A percentile compares a stretch with the other conserved stretches of the same genome.
Conservation (phyloP, 2,329 filamentous ascomycete genomes). For the Trichophyton mentagrophytes region DNA sequence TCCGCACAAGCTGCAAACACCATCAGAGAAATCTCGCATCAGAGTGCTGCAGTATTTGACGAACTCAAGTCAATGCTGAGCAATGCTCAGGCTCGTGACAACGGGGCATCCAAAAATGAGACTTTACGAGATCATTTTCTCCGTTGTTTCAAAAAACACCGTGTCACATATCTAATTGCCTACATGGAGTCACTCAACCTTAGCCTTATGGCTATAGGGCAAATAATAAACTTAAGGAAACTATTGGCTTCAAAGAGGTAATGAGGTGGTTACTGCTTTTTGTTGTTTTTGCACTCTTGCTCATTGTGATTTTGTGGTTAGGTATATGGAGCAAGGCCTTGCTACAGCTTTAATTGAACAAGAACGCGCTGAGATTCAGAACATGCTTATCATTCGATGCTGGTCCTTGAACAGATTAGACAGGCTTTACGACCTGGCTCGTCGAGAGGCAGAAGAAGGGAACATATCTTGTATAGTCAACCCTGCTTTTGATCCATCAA, state of each 20-base stretch:
- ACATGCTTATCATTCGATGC: conserved; percentile 33
- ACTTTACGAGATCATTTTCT: conserved; percentile 27
- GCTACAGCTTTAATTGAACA: conserved; percentile 16
- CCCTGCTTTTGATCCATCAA: conserved; percentile 14
- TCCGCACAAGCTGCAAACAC: conserved; percentile 24
- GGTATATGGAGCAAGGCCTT: background rate
- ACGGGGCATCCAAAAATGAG: conserved; percentile 17
- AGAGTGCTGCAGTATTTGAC: conserved; percentile 28
- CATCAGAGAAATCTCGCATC: conserved; percentile 28
- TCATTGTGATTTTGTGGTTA: background rate
- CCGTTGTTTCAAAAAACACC: conserved; percentile 31
- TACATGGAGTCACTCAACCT: conserved; percentile 32
- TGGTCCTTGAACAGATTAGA: conserved; percentile 29
- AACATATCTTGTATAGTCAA: conserved; percentile 7
- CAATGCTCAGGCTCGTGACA: conserved; percentile 20
- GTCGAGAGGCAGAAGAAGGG: conserved; percentile 23
- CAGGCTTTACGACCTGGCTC: conserved; percentile 25
- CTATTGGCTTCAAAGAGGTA: conserved; percentile 21
- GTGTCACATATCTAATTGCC: conserved; percentile 31
- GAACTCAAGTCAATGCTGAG: conserved; percentile 33
- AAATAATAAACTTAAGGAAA: conserved; percentile 28
- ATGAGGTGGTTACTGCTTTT: background rate
- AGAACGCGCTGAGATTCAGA: conserved; percentile 32
- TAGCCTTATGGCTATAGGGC: conserved; percentile 28
- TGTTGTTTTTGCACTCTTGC: background rate